A percentile compares a stretch with the other conserved stretches of the same genome.
phyloP scores from a whole-genome alignment of 352 stramenopile genomes.

The Phytophthora vignae region DNA sequence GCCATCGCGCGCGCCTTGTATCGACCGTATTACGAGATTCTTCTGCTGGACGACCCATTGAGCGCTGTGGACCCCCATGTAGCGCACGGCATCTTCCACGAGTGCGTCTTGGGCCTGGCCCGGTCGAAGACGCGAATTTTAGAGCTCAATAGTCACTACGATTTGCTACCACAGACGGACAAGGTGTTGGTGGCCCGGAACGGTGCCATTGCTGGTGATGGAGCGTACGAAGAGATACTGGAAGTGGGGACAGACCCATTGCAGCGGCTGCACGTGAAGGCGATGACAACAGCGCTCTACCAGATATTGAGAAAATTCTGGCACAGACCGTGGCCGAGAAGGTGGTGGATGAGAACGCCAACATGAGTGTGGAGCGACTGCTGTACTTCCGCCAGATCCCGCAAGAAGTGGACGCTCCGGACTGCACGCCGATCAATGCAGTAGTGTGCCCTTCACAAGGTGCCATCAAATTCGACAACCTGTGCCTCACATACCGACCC shows the following conservation, averaged over 20 bases:
- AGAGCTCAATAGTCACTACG: conserved; percentile 64
- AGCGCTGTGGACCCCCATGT: conserved; percentile 42
- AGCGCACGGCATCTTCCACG: conserved; percentile 43
- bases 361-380: too few relatives aligned
- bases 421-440: conserved; percentile 9
- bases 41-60: conserved; percentile 92
- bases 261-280: conserved; percentile 10
- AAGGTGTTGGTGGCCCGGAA: conserved; percentile 38
- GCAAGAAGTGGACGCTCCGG: conserved; percentile 33
- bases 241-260: conserved; percentile 4
- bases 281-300: neutral
- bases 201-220: conserved; percentile 36
- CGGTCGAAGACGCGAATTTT: conserved; percentile 70
- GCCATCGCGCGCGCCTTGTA: conserved; percentile 92
- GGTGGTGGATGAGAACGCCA: conserved; percentile 50
- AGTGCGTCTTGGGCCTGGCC: conserved; percentile 37
- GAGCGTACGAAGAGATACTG: conserved; percentile 28
- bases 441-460: conserved; percentile 36
- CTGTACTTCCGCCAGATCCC: conserved; percentile 44
- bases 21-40: conserved; percentile 84
- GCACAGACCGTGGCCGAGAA: conserved; percentile 15
- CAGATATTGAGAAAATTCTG: neutral
- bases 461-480: conserved; percentile 32
- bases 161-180: conserved; percentile 35
- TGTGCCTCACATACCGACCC: conserved; percentile 25